These are phyloP conservation scores for Monosporascus sp. DNA, from an alignment of 2,329 filamentous ascomycete genomes.

Conservation along the genomic window DNA sequence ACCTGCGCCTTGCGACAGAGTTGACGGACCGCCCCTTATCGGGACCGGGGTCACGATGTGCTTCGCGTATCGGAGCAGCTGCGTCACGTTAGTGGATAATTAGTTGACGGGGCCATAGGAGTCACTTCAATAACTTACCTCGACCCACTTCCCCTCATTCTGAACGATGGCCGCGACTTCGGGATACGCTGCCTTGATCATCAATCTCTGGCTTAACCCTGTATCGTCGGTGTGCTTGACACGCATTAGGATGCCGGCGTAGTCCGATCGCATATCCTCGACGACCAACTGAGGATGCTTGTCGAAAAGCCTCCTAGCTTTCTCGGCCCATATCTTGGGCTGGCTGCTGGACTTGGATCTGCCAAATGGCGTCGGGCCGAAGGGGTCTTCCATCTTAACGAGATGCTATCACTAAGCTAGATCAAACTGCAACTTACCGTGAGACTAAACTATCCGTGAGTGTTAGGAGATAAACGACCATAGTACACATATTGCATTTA, in stretches of 20 bases:
- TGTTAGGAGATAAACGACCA: no score
- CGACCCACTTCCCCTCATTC: neutral
- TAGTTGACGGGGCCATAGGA: neutral
- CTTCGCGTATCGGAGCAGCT: neutral
- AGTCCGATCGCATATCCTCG: neutral
- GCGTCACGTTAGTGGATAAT: neutral
- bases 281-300: neutral
- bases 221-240: neutral
- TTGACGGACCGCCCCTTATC: neutral
- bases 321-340: neutral
- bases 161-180: neutral
- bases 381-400: neutral
- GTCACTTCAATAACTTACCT: neutral
- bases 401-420: no score
- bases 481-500: no score
- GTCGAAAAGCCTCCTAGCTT: neutral
- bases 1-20: neutral
- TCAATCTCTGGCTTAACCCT: neutral
- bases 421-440: no score
- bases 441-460: no score
- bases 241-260: neutral
- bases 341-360: neutral
- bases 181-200: neutral
- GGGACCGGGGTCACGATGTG: neutral
- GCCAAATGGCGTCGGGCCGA: neutral